These are phyloP conservation scores for Elsinoe fawcettii DNA, from an alignment of 2,329 filamentous ascomycete genomes.

Conservation along the genomic window DNA sequence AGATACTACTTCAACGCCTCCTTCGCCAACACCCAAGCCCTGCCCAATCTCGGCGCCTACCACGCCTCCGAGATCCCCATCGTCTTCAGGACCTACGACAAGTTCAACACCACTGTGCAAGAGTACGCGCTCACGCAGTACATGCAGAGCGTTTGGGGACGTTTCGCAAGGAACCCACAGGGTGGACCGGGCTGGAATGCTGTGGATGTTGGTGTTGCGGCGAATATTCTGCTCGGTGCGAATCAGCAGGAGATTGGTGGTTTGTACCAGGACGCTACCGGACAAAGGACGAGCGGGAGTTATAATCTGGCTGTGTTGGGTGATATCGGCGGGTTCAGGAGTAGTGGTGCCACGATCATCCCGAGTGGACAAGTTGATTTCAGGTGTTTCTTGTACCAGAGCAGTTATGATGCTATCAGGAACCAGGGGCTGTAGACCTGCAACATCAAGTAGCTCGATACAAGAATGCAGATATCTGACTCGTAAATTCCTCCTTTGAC, in stretches of 20 bases:
- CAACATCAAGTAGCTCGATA: background rate
- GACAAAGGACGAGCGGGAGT: conserved; percentile 19
- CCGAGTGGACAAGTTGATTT: conserved; percentile 24
- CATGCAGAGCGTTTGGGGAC: conserved; percentile 30
- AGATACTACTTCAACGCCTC: conserved; percentile 33
- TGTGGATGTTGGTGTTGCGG: conserved; percentile 23
- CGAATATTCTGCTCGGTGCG: conserved; percentile 21
- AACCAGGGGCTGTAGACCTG: background rate
- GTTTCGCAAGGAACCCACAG: conserved; percentile 32
- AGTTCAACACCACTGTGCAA: conserved; percentile 25
- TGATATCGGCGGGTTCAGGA: conserved; percentile 20
- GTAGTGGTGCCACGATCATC: conserved; percentile 27
- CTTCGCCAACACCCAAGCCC: conserved; percentile 28
- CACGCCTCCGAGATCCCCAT: conserved; percentile 31
- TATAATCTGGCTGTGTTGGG: conserved; percentile 25
- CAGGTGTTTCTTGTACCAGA: conserved; percentile 23
- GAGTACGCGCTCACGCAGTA: conserved; percentile 26
- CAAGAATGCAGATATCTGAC: background rate
- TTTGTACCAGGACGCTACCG: conserved; percentile 19
- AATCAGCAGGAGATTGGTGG: conserved; percentile 21
- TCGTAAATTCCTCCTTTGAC: too few species aligned
- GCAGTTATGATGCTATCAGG: conserved; percentile 20
- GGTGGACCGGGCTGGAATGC: conserved; percentile 32
- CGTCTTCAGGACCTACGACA: conserved; percentile 31
- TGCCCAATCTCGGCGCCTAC: conserved; percentile 27